Evolutionary conservation across 2,329 filamentous ascomycete genomes (phyloP).

Genomic region (Colletotrichum liaoningense): DNA sequence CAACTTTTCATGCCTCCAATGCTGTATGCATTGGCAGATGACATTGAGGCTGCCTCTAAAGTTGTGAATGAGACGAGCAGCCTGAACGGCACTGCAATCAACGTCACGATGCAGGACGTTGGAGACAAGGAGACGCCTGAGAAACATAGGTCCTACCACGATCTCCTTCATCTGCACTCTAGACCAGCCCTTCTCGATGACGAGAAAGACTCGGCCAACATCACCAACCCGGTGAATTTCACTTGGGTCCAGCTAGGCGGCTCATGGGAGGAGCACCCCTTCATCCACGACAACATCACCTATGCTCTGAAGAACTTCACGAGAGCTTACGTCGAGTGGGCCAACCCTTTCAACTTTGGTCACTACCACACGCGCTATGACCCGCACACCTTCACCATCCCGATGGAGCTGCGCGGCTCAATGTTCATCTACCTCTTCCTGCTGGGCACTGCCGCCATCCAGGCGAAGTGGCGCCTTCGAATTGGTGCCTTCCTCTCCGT

Average conservation of each 20-base stretch:
- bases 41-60: slow-evolving; percentile 33
- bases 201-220: slow-evolving; percentile 46
- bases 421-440: slow-evolving; percentile 54
- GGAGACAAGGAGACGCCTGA: not conserved
- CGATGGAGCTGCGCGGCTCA: slow-evolving; percentile 54
- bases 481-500: slow-evolving; percentile 44
- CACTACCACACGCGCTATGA: slow-evolving; percentile 54
- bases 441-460: slow-evolving; percentile 50
- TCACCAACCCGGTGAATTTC: slow-evolving; percentile 47
- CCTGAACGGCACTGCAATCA: slow-evolving; percentile 7
- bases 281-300: slow-evolving; percentile 51
- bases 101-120: not conserved
- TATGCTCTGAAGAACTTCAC: slow-evolving; percentile 53
- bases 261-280: slow-evolving; percentile 54
- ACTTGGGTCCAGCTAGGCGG: slow-evolving; percentile 52
- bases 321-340: slow-evolving; percentile 51
- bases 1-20: slow-evolving; percentile 42
- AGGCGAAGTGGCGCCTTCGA: slow-evolving; percentile 46
- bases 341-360: slow-evolving; percentile 53
- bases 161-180: not conserved
- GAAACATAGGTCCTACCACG: slow-evolving; percentile 6
- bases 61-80: not conserved
- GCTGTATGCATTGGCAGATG: slow-evolving; percentile 42
- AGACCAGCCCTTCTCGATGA: slow-evolving; percentile 20
- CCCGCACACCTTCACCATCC: slow-evolving; percentile 55